phyloP scores from a whole-genome alignment of 2,329 filamentous ascomycete genomes.

The Septoria linicola region DNA sequence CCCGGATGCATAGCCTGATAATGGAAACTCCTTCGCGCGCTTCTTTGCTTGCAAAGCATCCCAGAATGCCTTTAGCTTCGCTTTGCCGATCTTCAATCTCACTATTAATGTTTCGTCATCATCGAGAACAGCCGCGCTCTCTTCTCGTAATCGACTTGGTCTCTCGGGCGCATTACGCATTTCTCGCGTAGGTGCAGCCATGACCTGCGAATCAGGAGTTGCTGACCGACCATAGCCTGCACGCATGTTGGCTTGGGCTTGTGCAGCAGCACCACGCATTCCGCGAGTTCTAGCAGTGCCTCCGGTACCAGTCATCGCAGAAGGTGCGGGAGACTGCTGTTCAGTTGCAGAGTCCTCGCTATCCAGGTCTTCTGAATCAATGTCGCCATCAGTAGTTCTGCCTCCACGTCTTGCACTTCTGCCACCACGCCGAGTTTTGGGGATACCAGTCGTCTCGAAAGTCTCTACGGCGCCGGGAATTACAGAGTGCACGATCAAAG shows the following conservation, averaged over 20 bases:
- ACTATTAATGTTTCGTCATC: constrained; percentile 66
- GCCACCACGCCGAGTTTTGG: constrained; percentile 58
- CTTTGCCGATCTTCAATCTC: constrained; percentile 69
- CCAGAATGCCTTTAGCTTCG: constrained; percentile 67
- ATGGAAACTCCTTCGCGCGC: constrained; percentile 34
- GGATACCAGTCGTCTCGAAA: constrained; percentile 82
- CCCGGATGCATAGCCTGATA: constrained; percentile 38
- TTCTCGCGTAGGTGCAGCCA: constrained; percentile 66
- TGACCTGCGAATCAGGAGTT: constrained; percentile 71
- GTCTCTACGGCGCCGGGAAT: constrained; percentile 79
- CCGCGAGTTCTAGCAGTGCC: constrained; percentile 83
- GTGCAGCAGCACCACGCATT: constrained; percentile 83
- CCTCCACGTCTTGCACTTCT: constrained; percentile 55
- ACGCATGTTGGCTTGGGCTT: constrained; percentile 81
- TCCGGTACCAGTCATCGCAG: constrained; percentile 55
- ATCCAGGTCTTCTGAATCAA: constrained; percentile 87
- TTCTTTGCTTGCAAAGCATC: constrained; percentile 40
- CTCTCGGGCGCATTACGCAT: constrained; percentile 62
- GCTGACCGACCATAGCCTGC: constrained; percentile 74
- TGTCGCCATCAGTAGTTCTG: constrained; percentile 54
- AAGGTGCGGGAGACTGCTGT: constrained; percentile 61
- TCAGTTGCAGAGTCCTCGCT: constrained; percentile 85
- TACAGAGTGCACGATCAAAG: constrained; percentile 86
- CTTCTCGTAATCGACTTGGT: constrained; percentile 67
- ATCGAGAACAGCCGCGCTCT: constrained; percentile 70